Evolutionary conservation across 1,284 basidiomycete species (phyloP), one percentile per base, ranked within the genome.

Genomic region (Ceratobasidium theobromae): DNA sequence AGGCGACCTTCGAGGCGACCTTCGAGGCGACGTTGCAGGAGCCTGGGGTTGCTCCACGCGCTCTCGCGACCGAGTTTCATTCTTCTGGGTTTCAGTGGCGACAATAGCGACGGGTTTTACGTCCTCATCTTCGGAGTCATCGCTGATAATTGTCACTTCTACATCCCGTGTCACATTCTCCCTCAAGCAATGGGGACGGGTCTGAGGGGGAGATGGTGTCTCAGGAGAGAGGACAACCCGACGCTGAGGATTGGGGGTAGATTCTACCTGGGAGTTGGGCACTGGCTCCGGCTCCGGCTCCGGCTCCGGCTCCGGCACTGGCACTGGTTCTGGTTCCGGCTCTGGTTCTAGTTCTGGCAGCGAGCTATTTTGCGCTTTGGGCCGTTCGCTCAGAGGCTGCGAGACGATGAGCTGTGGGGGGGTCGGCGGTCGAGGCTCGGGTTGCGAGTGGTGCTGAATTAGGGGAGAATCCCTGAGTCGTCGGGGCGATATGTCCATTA

Each of bases 101-200:
- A n/a, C n/a, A n/a, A n/a, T n/a, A n/a, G n/a, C n/a, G n/a, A n/a
- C n/a, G n/a, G n/a, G n/a, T n/a, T n/a, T n/a, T n/a, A n/a, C 35
- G 35, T 38, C 71, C 21, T 78, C 78, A n/a, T 72, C 70, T 55
- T 77, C 73, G 23, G 49, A 41, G 9, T 55, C 53, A 21, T 48
- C 54, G 21, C 64, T 57, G 23, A 54, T 66, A 21, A 66, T 38
- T 45, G 65, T 66, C 30, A 46, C n/a, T 43, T 58, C 55, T 12
- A 48, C 55, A 27, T 58, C 55, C 6, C 40, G 18, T 16, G 41
- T 23, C 16, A 38, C 16, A 27, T 55, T 55, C 6, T 6, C 32
- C 40, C 43, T 45, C 9, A n/a, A n/a, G 6, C 43, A 6, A 11
- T n/a, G 9, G 18, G 43, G 6, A 21, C 43, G 43, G 43, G 18